Base-by-base conservation (phyloP, 371 early-diverging fungal species). In the Lichtheimia ornata region DNA sequence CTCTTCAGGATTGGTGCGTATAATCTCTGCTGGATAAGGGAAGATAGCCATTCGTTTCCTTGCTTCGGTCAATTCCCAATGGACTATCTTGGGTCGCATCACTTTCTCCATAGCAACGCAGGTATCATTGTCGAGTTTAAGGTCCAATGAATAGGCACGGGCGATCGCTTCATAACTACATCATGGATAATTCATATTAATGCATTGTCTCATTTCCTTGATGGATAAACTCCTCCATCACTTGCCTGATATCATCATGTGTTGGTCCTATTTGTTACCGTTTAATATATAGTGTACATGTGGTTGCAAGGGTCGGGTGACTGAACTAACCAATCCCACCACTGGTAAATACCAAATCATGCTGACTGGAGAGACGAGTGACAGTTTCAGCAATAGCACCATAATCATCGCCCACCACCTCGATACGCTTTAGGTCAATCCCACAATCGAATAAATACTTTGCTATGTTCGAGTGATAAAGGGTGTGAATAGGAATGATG, bases 1-100 rank as follows among this genome's bases (percentile, higher is more conserved):
- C 5, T 76, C 74, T 4, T 68, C 62, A 4, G 62, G 42, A 15
- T 64, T 61, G 2, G 84, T 80, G 24, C 75, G 84, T 6, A 76
- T 14, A 35, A 85, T 81, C 12, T 53, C 45, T 0, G 86, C 72
- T 2, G 69, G 71, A 4, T 59, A 61, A 6, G 91, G 92, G 17
- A 91, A 79, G 18, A 76, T 62, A 0, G 89, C 91, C 91, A 91
- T 91, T 0, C 89, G 80, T 44, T 88, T 81, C 18, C 84, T 60
- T n/a, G 76, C 86, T 14, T 73, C 74, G 7, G 75, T 81, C 50
- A 77, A 41, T 12, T 56, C 60, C 78, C 82, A 78, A 9, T 67
- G 55, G 6, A 58, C 45, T 40, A 61, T 50, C 50, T 56, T 57
- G 15, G 47, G 20, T 4, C 56, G 9, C 52, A 69, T 64, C 6